Conservation (phyloP, 2,329 filamentous ascomycete species). For the Alternaria ventricosa region DNA sequence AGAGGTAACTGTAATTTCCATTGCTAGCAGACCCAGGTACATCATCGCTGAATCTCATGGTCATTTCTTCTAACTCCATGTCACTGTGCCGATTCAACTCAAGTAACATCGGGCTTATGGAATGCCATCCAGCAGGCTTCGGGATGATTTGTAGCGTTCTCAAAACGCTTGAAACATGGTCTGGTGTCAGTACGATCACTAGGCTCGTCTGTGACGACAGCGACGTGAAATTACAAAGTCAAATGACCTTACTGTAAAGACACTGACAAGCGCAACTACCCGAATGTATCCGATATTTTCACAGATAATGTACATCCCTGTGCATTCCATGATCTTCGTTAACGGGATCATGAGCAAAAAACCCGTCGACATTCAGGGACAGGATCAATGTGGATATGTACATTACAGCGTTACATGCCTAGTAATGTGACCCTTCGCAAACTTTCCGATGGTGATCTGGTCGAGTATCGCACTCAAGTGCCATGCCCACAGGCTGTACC, state of each 20-base stretch:
- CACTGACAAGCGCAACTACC: background rate
- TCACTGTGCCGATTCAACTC: background rate
- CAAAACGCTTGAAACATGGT: background rate
- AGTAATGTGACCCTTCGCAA: background rate
- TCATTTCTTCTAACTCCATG: background rate
- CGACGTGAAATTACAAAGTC: background rate
- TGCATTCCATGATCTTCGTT: background rate
- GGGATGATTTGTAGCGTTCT: background rate
- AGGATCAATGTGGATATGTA: background rate
- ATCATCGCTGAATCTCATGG: background rate
- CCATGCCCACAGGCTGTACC: background rate
- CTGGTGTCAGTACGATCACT: accelerated
- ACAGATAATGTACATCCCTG: background rate
- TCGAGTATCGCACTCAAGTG: background rate
- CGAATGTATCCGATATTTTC: background rate
- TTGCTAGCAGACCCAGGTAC: background rate
- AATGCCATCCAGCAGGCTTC: background rate
- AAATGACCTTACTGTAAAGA: background rate
- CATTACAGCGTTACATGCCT: background rate
- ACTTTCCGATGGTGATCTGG: background rate
- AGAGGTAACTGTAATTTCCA: background rate
- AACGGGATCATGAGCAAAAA: background rate
- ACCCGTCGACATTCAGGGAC: background rate
- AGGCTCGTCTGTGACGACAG: background rate
- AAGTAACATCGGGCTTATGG: background rate